Evolutionary conservation across 768 basidiomycete genomes (phyloP).

Genomic region (Daedaleopsis nitida): DNA sequence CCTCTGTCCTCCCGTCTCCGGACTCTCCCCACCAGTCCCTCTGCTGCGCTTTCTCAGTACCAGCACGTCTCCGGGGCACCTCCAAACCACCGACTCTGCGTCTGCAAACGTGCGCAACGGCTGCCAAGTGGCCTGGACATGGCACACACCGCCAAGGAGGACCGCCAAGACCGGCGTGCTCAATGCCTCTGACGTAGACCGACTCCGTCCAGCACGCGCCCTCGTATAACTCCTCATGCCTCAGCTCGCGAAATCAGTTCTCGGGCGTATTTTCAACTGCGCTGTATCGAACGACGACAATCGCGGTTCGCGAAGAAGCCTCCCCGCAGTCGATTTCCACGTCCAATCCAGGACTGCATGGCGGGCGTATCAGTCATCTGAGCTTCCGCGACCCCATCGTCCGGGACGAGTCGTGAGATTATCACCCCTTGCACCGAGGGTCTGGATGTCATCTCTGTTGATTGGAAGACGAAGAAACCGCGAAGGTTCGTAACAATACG

Average conservation of each 20-base stretch:
- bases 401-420: slow-evolving; percentile 16
- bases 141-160: not conserved
- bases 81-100: too few species aligned
- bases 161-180: not conserved
- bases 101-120: too few species aligned
- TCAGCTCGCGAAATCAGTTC: too few species aligned
- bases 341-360: not conserved
- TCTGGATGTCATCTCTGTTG: not conserved
- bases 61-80: not conserved
- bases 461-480: not conserved
- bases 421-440: not conserved
- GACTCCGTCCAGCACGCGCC: not conserved
- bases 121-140: not conserved
- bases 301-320: too few species aligned
- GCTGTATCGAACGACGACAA: too few species aligned
- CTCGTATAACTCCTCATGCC: too few species aligned
- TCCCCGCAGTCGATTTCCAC: not conserved
- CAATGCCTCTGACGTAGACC: not conserved
- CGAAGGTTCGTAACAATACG: not conserved
- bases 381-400: not conserved
- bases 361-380: not conserved
- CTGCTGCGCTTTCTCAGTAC: not conserved
- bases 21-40: not conserved
- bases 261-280: too few species aligned
- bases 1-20: not conserved